A percentile compares a stretch with the other conserved stretches of the same genome.
These are phyloP conservation scores for Nannizzia gypsea DNA, from an alignment of 2,329 filamentous ascomycete genomes.

Conservation along the genomic window DNA sequence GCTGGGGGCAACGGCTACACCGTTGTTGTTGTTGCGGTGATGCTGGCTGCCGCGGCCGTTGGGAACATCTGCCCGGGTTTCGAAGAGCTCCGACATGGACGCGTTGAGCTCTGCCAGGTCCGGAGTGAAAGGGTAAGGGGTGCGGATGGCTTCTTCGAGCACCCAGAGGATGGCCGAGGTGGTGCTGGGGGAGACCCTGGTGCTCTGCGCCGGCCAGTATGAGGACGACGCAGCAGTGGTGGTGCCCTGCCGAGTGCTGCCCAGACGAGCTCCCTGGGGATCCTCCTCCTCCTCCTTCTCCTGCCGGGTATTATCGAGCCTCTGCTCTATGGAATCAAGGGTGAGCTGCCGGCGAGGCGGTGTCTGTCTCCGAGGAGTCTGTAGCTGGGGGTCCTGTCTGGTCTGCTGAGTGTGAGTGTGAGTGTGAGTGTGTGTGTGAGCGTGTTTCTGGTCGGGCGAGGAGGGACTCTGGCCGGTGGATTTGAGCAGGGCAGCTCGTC, in stretches of 20 bases:
- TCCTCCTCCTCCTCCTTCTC: slow-evolving; percentile 13
- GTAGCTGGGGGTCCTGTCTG: background rate
- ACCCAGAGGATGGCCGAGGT: slow-evolving; percentile 85
- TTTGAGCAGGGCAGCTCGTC: slow-evolving; percentile 19
- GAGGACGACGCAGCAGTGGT: too few relatives aligned
- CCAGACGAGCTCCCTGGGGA: slow-evolving; percentile 21
- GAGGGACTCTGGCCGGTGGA: slow-evolving; percentile 28
- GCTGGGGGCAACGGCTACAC: slow-evolving; percentile 28
- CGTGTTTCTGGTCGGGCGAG: too few relatives aligned
- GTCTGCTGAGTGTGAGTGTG: too few relatives aligned
- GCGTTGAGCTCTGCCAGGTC: slow-evolving; percentile 81
- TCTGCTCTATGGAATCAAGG: slow-evolving; percentile 3
- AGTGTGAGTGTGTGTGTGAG: too few relatives aligned
- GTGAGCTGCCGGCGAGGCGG: background rate
- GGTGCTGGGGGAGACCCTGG: slow-evolving; percentile 67
- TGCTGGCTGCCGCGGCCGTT: background rate
- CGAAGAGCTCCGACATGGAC: slow-evolving; percentile 69
- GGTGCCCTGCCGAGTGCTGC: slow-evolving; percentile 14
- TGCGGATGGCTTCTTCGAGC: slow-evolving; percentile 77
- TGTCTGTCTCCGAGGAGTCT: background rate
- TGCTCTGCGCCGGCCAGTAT: slow-evolving; percentile 41
- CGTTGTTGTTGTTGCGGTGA: slow-evolving; percentile 43
- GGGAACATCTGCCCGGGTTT: background rate
- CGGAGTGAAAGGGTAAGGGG: slow-evolving; percentile 69
- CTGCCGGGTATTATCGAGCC: background rate